phyloP scores from a whole-genome alignment of 176 grass and related monocot genomes.

The Triticum timopheevii region DNA sequence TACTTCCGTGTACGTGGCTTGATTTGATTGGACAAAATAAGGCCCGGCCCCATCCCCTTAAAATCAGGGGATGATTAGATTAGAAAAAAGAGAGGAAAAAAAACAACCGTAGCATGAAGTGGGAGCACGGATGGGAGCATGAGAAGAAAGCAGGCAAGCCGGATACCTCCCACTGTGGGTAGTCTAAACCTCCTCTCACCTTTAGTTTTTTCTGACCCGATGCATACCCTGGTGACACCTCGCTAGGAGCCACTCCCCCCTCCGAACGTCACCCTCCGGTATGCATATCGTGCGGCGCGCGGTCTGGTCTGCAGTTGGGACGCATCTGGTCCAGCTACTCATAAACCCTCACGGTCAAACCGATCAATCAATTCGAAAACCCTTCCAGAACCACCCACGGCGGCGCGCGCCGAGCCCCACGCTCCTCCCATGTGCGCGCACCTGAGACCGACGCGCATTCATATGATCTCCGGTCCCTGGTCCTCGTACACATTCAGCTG shows the following conservation, averaged over 20 bases:
- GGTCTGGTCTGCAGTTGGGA: background rate
- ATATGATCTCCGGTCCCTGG: background rate
- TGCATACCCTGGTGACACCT: no score
- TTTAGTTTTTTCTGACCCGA: background rate
- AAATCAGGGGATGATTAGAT: no score
- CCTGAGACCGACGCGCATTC: background rate
- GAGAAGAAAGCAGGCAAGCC: no score
- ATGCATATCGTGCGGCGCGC: background rate
- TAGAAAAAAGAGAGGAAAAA: no score
- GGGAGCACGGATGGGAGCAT: no score
- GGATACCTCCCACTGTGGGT: no score
- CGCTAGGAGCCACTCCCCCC: no score
- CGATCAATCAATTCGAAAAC: background rate
- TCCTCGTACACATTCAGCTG: background rate
- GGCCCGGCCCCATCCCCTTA: no score
- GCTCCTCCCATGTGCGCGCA: background rate
- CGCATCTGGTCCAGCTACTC: background rate
- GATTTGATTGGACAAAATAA: no score
- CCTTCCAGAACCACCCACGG: background rate
- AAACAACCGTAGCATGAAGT: no score
- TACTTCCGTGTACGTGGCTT: no score
- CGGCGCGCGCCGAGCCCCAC: background rate
- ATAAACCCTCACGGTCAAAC: background rate
- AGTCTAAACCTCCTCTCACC: no score
- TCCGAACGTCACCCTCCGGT: conserved; percentile 4